Percentiles rank a stretch among this genome's conserved stretches.
These are phyloP conservation scores for Nicotiana sylvestris DNA, from an alignment of 257 asterid species.

Conservation along the genomic window DNA sequence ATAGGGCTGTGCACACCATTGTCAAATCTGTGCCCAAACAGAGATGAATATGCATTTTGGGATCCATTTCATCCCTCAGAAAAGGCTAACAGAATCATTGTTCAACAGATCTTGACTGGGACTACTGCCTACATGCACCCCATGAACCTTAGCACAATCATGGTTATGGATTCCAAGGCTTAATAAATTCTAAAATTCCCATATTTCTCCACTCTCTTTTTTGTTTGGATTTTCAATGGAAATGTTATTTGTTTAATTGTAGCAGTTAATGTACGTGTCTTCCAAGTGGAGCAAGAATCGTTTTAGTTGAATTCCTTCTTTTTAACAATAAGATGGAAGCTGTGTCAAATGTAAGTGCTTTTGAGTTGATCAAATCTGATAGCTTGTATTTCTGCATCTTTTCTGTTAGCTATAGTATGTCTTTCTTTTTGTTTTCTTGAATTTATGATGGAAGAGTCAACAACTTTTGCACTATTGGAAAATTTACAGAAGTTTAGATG, in stretches of 20 bases:
- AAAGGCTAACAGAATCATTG: conserved; percentile 70
- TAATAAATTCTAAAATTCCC: not conserved
- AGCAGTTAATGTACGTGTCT: not conserved
- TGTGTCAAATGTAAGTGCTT: conserved; percentile 1
- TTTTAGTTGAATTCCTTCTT: not conserved
- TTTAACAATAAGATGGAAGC: not conserved
- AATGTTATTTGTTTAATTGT: not conserved
- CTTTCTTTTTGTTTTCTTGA: not conserved
- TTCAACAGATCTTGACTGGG: conserved; percentile 50
- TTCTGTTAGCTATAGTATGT: not conserved
- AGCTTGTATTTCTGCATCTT: not conserved
- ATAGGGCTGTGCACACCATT: conserved; percentile 70
- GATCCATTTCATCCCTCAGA: conserved; percentile 86
- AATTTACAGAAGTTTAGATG: not conserved
- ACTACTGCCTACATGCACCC: conserved; percentile 63
- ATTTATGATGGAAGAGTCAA: not conserved
- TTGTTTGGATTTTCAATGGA: not conserved
- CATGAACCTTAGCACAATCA: conserved; percentile 71
- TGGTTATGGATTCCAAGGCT: conserved; percentile 45
- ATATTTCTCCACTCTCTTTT: not conserved
- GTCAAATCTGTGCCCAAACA: conserved; percentile 63
- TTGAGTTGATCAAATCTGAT: not conserved
- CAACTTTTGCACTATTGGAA: not conserved
- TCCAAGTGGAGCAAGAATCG: not conserved
- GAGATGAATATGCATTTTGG: conserved; percentile 73